Evolutionary conservation across 202 grass and related monocot species (phyloP).

Genomic region (Cymbopogon flexuosus): DNA sequence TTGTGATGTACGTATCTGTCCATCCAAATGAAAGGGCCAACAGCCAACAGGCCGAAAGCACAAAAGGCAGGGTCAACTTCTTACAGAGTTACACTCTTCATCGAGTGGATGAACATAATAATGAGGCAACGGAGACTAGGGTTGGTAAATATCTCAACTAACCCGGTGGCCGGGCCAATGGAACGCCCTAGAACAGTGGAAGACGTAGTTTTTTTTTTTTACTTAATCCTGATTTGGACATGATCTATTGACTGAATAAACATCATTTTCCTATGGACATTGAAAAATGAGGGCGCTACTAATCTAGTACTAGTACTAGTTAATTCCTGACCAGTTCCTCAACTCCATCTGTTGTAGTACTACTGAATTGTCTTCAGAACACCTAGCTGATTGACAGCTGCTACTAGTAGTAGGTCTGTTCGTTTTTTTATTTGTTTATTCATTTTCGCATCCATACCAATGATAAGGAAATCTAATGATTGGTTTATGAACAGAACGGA

Average conservation of each 20-base stretch:
- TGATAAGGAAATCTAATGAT: constrained; percentile 25
- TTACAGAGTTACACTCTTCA: not conserved
- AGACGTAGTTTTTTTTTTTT: constrained; percentile 7
- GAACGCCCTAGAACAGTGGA: constrained; percentile 27
- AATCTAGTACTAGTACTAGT: not conserved
- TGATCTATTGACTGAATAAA: constrained; percentile 18
- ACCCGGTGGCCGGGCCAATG: not conserved
- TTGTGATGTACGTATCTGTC: no score
- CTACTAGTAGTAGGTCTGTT: not conserved
- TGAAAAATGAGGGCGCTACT: constrained; percentile 1
- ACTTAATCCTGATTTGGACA: constrained; percentile 28
- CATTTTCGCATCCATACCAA: not conserved
- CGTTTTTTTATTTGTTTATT: not conserved
- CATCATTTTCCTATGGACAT: not conserved
- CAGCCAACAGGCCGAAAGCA: not conserved
- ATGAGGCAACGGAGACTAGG: not conserved
- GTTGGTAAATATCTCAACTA: constrained; percentile 25
- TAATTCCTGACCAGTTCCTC: constrained; percentile 3
- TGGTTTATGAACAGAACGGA: constrained; percentile 19
- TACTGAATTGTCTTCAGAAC: not conserved
- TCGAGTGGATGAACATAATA: not conserved
- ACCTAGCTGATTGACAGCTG: not conserved
- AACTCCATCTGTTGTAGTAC: constrained; percentile 5
- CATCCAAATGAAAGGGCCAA: not conserved
- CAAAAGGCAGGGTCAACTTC: constrained; percentile 7